Base-by-base conservation (phyloP, 2,329 filamentous ascomycete species). In the Orbilia ellipsospora region DNA sequence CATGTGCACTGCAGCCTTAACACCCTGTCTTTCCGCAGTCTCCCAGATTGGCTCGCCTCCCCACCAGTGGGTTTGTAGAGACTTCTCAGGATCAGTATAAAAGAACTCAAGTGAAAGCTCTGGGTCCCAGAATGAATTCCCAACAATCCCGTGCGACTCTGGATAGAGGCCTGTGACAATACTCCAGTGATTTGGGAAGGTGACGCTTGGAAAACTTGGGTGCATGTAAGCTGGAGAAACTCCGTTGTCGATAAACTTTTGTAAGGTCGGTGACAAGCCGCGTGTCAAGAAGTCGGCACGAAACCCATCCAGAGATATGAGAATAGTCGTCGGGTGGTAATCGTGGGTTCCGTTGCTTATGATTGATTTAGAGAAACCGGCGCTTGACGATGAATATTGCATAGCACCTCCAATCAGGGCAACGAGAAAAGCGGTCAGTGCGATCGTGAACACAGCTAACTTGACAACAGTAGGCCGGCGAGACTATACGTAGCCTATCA, bases 161-260 rank as follows among this genome's bases (percentile, higher is more conserved):
- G 95, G 95, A 79, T 98, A 93, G 26, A 98, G 83, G 0, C 95
- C 95, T 0, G 95, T 98, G 0, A 93, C 92, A 44, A 98, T 85
- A 0, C 94, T 97, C 82, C 94, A 97, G 82, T 98, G 95, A 79
- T 98, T 94, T 12, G 95, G 95, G 80, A 99, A 99, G 0, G 95
- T 99, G 54, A 99, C 92, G 20, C 92, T 96, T 0, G 95, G 95
- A 78, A 99, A 99, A 45, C 93, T 96, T 0, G 95, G 95, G 5
- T 89, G 87, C 93, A 99, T 97, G 83, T 94, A 97, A 78, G 89
- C 87, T 1, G 95, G 94, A 4, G 94, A 97, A 10, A 98, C 89
- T 31, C 95, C 95, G 78, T 93, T 89, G 74, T 88, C 87, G 77
- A 97, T 85, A 78, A 99, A 90, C 1, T 89, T 86, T 78, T 89